Percentiles rank a stretch among this genome's conserved stretches.
Evolutionary conservation across 495 filamentous ascomycete genomes (phyloP).

Genomic region (Aspergillus heteromorphus): DNA sequence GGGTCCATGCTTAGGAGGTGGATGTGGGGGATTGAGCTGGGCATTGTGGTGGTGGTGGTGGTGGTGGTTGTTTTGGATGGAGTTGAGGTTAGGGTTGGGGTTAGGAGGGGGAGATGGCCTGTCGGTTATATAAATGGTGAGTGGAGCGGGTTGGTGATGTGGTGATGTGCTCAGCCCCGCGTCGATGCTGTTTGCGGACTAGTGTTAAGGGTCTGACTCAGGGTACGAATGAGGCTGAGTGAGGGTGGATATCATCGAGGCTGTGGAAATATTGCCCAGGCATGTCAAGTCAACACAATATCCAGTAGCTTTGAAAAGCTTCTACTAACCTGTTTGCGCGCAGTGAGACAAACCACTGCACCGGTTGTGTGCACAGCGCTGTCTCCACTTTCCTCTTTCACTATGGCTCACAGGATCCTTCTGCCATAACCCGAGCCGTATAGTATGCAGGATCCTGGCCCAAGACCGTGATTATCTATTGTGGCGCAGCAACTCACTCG

Average conservation of each 20-base stretch:
- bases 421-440: too few relatives aligned
- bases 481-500: too few relatives aligned
- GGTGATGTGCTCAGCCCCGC: not conserved
- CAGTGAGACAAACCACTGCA: too few relatives aligned
- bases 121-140: too few relatives aligned
- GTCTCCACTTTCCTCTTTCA: too few relatives aligned
- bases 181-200: not conserved
- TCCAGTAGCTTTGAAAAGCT: too few relatives aligned
- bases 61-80: not conserved
- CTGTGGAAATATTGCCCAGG: not conserved
- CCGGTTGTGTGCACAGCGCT: too few relatives aligned
- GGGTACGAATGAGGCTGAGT: not conserved
- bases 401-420: too few relatives aligned
- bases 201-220: not conserved
- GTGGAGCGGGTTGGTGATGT: not conserved
- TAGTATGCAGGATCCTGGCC: too few relatives aligned
- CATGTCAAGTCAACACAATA: not conserved
- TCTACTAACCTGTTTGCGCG: not conserved
- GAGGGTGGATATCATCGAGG: not conserved
- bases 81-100: not conserved
- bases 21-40: slow-evolving; percentile 8
- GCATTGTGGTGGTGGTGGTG: not conserved
- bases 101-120: too few relatives aligned
- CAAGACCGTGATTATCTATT: too few relatives aligned
- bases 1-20: slow-evolving; percentile 15